Conservation (phyloP, 179 eudicot species). For the Amaranthus tricolor region DNA sequence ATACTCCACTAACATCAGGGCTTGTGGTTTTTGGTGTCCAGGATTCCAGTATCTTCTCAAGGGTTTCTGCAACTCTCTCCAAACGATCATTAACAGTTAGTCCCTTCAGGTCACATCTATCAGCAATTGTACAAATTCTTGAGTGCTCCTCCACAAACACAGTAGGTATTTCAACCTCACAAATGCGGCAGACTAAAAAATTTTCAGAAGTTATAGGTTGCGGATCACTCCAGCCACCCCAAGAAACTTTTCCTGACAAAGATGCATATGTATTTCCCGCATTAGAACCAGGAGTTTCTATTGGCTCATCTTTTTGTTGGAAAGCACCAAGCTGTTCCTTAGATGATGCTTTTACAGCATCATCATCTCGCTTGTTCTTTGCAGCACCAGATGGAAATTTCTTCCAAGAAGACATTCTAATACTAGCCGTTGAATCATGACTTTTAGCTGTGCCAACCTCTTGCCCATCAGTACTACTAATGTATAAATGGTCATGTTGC, state of each 20-base stretch:
- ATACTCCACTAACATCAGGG: constrained; percentile 47
- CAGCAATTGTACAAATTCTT: constrained; percentile 96
- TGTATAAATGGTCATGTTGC: constrained; percentile 41
- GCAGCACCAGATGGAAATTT: constrained; percentile 78
- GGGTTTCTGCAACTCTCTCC: constrained; percentile 89
- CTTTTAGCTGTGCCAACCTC: constrained; percentile 81
- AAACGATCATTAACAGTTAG: constrained; percentile 74
- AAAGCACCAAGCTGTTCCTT: constrained; percentile 45
- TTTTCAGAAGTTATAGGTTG: constrained; percentile 58
- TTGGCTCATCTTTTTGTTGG: constrained; percentile 43
- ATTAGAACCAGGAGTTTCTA: constrained; percentile 39
- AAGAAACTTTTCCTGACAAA: constrained; percentile 43
- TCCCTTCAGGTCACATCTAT: constrained; percentile 92
- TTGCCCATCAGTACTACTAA: constrained; percentile 36
- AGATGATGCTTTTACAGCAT: constrained; percentile 42
- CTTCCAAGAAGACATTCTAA: constrained; percentile 90
- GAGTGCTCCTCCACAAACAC: constrained; percentile 96
- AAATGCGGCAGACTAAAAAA: constrained; percentile 88
- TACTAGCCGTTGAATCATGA: constrained; percentile 66
- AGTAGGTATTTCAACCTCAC: constrained; percentile 98
- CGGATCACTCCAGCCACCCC: constrained; percentile 72
- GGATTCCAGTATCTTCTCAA: constrained; percentile 78
- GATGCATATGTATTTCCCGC: constrained; percentile 46
- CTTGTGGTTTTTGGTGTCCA: constrained; percentile 68
- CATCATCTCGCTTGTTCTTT: constrained; percentile 48